Evolutionary conservation across 2,329 filamentous ascomycete genomes (phyloP), one percentile per base, ranked within the genome.

Genomic region (Penicillium brevicompactum): DNA sequence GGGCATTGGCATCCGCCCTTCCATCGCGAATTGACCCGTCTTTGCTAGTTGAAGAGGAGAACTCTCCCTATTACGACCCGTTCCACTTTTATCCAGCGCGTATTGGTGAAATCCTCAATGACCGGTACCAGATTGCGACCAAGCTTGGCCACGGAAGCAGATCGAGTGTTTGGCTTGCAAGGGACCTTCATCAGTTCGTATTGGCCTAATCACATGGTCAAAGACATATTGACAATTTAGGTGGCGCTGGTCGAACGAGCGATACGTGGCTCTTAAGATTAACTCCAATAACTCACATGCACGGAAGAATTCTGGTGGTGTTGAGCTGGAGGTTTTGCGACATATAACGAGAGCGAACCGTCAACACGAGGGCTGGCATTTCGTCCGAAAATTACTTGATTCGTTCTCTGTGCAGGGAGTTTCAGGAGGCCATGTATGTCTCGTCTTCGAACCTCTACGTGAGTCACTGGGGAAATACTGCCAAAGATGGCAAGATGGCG

Each of bases 181-280:
- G 58, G 38, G 66, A 69, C 47, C 59, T 68, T 38, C 30, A 64
- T 48, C 57, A 60, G 63, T 69, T 46, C 31, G 62, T 64, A 45
- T 42, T 40, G 13, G n/a, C 21, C 38, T 41, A 46, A 40, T 49
- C 16, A 11, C 21, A 37, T 27, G 21, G 45, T 42, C 18, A 32
- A 30, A 18, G 42, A 48, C 21, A 50, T 34, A 38, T 18, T 61
- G 45, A 50, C 21, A 45, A 30, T 52, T 24, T 37, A 69, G 63
- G 57, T 68, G 67, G 65, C 58, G 62, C 40, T 70, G 62, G 65
- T 40, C 53, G n/a, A 56, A 47, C 37, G 60, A 63, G 42, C 56
- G 42, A 60, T 73, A 72, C 56, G 67, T 74, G 37, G 68, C 70
- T 45, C 56, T 74, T 51, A 74, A 74, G 49, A 64, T 71, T 31